Conservation (phyloP, 495 filamentous ascomycete species). For the Hypoxylon trugodes region DNA sequence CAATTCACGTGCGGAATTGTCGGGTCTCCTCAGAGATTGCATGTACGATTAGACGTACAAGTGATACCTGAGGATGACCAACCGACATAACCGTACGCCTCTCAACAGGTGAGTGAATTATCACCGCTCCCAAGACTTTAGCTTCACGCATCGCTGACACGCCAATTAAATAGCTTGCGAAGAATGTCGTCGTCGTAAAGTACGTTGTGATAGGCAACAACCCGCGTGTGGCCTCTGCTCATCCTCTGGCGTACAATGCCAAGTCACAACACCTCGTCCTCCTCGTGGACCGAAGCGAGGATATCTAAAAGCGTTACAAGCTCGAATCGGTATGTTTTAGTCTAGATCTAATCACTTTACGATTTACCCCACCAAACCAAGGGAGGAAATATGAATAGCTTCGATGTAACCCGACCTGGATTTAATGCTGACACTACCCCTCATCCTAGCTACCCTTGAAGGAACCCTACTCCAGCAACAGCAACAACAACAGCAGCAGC, state of each 20-base stretch:
- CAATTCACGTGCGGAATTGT: slow-evolving; percentile 7
- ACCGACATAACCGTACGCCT: slow-evolving; percentile 16
- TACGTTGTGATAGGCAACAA: slow-evolving; percentile 36
- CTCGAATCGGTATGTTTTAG: slow-evolving; percentile 32
- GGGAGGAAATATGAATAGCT: neutral
- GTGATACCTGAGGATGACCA: slow-evolving; percentile 18
- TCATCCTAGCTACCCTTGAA: slow-evolving; percentile 32
- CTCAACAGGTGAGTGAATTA: slow-evolving; percentile 16
- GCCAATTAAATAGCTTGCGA: slow-evolving; percentile 22
- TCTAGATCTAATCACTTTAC: neutral
- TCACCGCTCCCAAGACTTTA: neutral
- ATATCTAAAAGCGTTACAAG: slow-evolving; percentile 38
- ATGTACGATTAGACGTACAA: slow-evolving; percentile 5
- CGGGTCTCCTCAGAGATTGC: slow-evolving; percentile 14
- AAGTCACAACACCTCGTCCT: slow-evolving; percentile 35
- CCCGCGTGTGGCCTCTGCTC: slow-evolving; percentile 35
- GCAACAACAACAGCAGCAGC: slow-evolving; percentile 29
- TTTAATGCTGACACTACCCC: slow-evolving; percentile 1
- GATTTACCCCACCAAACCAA: neutral
- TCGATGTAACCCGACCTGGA: neutral
- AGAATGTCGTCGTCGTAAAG: slow-evolving; percentile 41
- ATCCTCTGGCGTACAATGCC: slow-evolving; percentile 34
- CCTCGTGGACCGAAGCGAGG: slow-evolving; percentile 37
- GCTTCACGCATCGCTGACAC: neutral
- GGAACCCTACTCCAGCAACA: slow-evolving; percentile 35